Base-by-base conservation (phyloP, 306 rosid species). In the Senna siamea region DNA sequence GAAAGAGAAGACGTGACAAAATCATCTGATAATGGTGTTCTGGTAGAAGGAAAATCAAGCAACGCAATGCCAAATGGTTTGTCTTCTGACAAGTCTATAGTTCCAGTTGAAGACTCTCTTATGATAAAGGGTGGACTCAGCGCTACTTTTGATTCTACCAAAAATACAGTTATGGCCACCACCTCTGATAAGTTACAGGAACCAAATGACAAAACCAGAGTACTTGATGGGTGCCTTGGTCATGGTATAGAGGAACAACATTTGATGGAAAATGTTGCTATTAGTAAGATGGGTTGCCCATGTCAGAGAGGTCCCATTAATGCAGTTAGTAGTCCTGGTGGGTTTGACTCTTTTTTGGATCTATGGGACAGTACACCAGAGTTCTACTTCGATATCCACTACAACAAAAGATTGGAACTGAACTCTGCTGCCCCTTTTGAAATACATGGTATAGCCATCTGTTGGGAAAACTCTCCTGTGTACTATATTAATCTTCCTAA, bases 381-480 rank as follows among this genome's bases (percentile, higher is more conserved):
- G 80, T 94, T 94, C 86, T 89, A 56, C 79, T 91, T 94, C 69
- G 98, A 91, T 84, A 83, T 94, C 62, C 89, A 94, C 79, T 85
- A 88, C 79, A 84, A 80, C 79, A 89, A 88, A 80, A 83, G 91
- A 66, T 81, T 80, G 47, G 93, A 83, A 64, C 75, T 91, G 72
- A 90, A 84, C 78, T 78, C 96, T 80, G 74, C 63, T 76, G 85
- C 85, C 69, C 87, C 88, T 40, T 94, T 91, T 30, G 97, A 94
- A 83, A 66, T 94, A 70, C 89, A 85, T 18, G 98, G 98, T 69
- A 78, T 94, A 32, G 98, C 98, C 43, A 79, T 91, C 76, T 91
- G 98, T 82, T 94, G 97, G 97, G 94, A 91, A 79, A 77, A 82
- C 72, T 91, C 97, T 75, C 86, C 93, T 13, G 97, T 94, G 74